Evolutionary conservation across 2,329 filamentous ascomycete species (phyloP).

Genomic region (Diaporthe ilicicola): DNA sequence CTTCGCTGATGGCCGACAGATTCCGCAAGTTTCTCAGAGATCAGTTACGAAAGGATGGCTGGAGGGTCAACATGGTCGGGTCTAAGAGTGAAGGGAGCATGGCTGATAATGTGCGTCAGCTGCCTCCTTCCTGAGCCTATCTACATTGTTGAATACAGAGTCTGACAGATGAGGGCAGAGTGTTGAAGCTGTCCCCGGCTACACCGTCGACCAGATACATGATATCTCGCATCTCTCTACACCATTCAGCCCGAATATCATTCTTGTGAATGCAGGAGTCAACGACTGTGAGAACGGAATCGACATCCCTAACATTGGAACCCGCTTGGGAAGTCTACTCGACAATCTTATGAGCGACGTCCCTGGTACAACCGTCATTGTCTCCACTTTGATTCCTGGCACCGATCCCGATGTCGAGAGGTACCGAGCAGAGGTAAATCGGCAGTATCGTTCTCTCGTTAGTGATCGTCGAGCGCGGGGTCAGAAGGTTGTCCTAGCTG

Average conservation of each 20-base stretch:
- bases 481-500: slow-evolving; percentile 15
- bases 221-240: background rate
- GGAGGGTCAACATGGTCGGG: slow-evolving; percentile 42
- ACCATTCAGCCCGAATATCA: slow-evolving; percentile 35
- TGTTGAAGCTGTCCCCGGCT: slow-evolving; percentile 26
- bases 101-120: slow-evolving; percentile 38
- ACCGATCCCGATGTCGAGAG: background rate
- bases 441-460: slow-evolving; percentile 15
- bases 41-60: slow-evolving; percentile 36
- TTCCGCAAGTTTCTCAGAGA: slow-evolving; percentile 38
- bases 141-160: background rate
- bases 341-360: slow-evolving; percentile 37
- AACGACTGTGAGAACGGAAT: slow-evolving; percentile 39
- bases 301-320: slow-evolving; percentile 36
- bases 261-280: slow-evolving; percentile 44
- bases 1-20: slow-evolving; percentile 6
- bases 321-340: slow-evolving; percentile 39
- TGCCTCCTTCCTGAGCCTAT: background rate
- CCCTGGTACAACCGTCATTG: slow-evolving; percentile 39
- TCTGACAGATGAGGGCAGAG: background rate
- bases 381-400: slow-evolving; percentile 44
- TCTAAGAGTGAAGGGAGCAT: slow-evolving; percentile 35
- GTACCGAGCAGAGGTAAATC: background rate
- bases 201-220: slow-evolving; percentile 33
- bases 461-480: background rate